Evolutionary conservation across 345 rosid species (phyloP), one percentile per base, ranked within the genome.

Genomic region (Boechera divaricarpa): DNA sequence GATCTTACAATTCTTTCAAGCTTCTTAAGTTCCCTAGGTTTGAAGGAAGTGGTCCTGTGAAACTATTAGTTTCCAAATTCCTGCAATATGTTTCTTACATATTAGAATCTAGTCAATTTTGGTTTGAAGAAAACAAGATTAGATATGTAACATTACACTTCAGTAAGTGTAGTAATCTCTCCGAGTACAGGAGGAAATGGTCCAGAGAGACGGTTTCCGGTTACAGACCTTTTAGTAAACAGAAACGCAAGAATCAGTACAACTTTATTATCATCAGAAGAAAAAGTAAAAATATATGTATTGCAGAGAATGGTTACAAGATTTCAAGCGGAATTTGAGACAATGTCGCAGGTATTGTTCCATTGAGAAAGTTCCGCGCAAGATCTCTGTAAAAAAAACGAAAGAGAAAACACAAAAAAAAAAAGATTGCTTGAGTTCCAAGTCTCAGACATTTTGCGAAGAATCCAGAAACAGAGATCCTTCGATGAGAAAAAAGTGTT

Each of bases 131-230:
- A 65, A 67, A 32, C 16, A 52, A 41, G 24, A 31, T 32, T n/a
- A 21, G 33, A 26, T 48, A 6, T 38, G 57, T 66, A 47, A 84
- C 88, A 89, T 72, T 88, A 95, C 98, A 95, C 32, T 0, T 51
- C 55, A 77, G 64, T 72, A 53, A 95, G 88, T 36, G 91, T 85
- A 61, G 83, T 44, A 55, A 88, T 85, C 57, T 62, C 78, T 72
- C 89, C 94, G 36, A 95, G 59, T 74, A 88, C 83, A 31, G 38
- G 45, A 39, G 98, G 97, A 75, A 95, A 73, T 24, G 84, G 38
- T 60, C 97, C 97, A 38, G 63, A 82, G 67, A 95, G 63, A 60
- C 90, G 90, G 81, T 92, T 95, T 69, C 89, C 98, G 0, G 73
- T 7, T 29, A 89, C 44, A 11, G 88, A 80, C 73, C 99, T 95